Evolutionary conservation across 768 basidiomycete species (phyloP).

Genomic region (Suillus brevipes): DNA sequence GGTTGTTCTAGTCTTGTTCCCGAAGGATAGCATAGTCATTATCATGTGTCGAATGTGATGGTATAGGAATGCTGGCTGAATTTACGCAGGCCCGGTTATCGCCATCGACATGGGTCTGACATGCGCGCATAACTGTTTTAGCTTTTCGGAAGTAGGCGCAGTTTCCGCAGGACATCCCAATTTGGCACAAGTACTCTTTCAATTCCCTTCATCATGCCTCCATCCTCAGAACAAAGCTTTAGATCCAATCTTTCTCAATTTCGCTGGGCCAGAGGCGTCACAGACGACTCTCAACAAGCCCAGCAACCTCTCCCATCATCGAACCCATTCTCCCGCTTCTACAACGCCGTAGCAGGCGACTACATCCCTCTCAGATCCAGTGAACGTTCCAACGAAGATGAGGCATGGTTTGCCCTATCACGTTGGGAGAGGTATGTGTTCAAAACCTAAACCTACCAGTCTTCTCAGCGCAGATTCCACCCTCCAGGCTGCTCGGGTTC

Average conservation of each 20-base stretch:
- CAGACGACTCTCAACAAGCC: conserved; percentile 64
- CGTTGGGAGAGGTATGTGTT: conserved; percentile 84
- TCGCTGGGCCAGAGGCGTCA: conserved; percentile 76
- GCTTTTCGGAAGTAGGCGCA: background rate
- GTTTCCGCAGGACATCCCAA: background rate
- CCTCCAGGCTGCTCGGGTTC: conserved; percentile 80
- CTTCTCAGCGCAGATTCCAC: background rate
- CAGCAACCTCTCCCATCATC: conserved; percentile 32
- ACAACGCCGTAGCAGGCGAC: conserved; percentile 79
- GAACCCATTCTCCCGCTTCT: conserved; percentile 85
- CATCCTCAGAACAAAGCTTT: conserved; percentile 62
- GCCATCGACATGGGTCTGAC: too few species aligned
- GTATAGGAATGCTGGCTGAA: too few species aligned
- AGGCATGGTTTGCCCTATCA: conserved; percentile 89
- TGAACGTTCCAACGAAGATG: conserved; percentile 89
- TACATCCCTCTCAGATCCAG: conserved; percentile 86
- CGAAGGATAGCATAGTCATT: too few species aligned
- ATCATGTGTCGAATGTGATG: too few species aligned
- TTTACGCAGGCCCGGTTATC: too few species aligned
- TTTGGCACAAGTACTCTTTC: background rate
- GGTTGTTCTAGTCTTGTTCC: too few species aligned
- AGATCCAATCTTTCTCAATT: conserved; percentile 79
- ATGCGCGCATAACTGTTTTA: too few species aligned
- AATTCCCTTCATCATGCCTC: conserved; percentile 12
- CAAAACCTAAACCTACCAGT: background rate